phyloP scores from a whole-genome alignment of 345 rosid species.

The Pseudoturritis turrita region DNA sequence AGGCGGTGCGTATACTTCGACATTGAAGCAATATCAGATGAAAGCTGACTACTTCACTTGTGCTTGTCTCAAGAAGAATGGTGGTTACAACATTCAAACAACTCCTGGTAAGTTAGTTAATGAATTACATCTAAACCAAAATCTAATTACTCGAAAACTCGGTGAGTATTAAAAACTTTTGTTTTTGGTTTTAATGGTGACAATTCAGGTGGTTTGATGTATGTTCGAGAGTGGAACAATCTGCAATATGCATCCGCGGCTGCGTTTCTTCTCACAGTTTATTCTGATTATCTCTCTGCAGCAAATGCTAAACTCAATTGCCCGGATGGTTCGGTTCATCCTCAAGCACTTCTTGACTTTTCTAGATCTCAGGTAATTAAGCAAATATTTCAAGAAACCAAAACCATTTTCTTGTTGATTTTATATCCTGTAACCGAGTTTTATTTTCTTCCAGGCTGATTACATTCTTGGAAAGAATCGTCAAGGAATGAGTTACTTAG shows the following conservation, averaged over 20 bases:
- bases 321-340: conserved; percentile 51
- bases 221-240: conserved; percentile 83
- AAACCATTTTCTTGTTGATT: neutral
- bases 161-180: neutral
- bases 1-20: conserved; percentile 36
- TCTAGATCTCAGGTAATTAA: conserved; percentile 61
- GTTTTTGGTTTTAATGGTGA: neutral
- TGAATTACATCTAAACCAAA: neutral
- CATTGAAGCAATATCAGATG: conserved; percentile 53
- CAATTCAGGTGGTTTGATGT: conserved; percentile 61
- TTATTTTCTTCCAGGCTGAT: conserved; percentile 44
- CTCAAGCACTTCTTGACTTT: conserved; percentile 55
- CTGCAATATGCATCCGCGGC: conserved; percentile 76
- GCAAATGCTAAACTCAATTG: conserved; percentile 61
- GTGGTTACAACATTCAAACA: conserved; percentile 57
- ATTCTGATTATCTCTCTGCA: conserved; percentile 58
- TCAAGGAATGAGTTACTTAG: conserved; percentile 62
- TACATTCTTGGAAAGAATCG: conserved; percentile 76
- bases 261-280: conserved; percentile 59
- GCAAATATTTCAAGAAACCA: neutral
- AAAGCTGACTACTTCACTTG: conserved; percentile 84
- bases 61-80: conserved; percentile 78
- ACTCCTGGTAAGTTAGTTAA: conserved; percentile 52
- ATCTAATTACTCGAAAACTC: neutral
- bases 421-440: neutral